These are phyloP conservation scores for Pseudopyrenochaeta lycopersici DNA, from an alignment of 2,329 filamentous ascomycete species.

Conservation along the genomic window DNA sequence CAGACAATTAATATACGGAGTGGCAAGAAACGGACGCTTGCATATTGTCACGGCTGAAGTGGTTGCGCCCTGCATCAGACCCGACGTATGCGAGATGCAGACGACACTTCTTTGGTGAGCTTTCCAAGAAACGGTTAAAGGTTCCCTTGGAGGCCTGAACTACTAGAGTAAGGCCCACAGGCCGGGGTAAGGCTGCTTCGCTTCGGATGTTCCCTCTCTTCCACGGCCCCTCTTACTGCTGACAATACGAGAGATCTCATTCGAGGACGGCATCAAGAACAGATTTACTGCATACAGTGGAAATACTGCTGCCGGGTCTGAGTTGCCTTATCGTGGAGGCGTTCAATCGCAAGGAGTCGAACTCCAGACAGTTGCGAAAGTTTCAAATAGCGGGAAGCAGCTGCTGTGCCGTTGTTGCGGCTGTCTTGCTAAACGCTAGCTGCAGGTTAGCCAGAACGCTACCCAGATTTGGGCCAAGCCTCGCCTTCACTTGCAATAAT, in stretches of 20 bases:
- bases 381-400: background rate
- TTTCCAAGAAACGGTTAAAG: background rate
- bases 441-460: background rate
- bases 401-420: background rate
- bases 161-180: background rate
- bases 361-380: background rate
- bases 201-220: background rate
- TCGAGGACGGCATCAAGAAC: background rate
- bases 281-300: background rate
- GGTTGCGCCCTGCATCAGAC: background rate
- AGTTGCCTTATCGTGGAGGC: background rate
- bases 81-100: background rate
- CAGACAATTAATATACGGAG: constrained; percentile 1
- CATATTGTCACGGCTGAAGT: background rate
- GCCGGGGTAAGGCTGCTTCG: background rate
- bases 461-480: too few relatives aligned
- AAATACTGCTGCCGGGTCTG: background rate
- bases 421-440: background rate
- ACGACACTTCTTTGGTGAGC: background rate
- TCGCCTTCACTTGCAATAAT: too few relatives aligned
- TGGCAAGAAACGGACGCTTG: background rate
- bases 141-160: background rate
- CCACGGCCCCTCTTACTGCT: background rate
- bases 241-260: background rate
- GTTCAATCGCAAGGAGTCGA: background rate